These are phyloP conservation scores for Xylariaceae sp. DNA, from an alignment of 2,329 filamentous ascomycete genomes.

Conservation along the genomic window DNA sequence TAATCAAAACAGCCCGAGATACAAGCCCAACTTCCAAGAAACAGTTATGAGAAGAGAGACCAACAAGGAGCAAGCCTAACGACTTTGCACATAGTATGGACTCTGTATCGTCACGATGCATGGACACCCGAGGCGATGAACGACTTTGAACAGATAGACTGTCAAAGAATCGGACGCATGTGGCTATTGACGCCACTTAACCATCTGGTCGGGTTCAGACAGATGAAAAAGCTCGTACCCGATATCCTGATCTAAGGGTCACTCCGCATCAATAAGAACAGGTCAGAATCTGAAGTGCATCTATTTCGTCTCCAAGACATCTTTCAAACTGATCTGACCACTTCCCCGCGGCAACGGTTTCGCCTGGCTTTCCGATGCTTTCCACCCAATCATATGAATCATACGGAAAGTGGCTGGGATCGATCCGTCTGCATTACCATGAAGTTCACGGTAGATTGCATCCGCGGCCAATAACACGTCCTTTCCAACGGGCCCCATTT, in stretches of 20 bases:
- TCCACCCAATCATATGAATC: slow-evolving; percentile 99
- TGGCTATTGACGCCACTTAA: not conserved
- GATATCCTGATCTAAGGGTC: not conserved
- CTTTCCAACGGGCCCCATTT: slow-evolving; percentile 68
- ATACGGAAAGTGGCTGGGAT: slow-evolving; percentile 89
- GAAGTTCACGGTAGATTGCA: slow-evolving; percentile 80
- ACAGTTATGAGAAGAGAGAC: not conserved
- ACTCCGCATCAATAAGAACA: not conserved
- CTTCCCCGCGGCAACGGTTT: slow-evolving; percentile 78
- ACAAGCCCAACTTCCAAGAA: too few relatives aligned
- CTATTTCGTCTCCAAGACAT: slow-evolving; percentile 56
- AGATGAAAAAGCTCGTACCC: not conserved
- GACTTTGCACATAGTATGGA: not conserved
- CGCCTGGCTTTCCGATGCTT: slow-evolving; percentile 71
- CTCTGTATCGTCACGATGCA: not conserved
- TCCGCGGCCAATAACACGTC: slow-evolving; percentile 86
- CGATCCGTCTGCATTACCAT: slow-evolving; percentile 72
- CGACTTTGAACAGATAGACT: not conserved
- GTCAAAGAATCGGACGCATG: not conserved
- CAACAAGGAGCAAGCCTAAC: not conserved
- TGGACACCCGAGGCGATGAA: not conserved
- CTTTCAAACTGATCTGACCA: slow-evolving; percentile 82
- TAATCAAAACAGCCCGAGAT: too few relatives aligned
- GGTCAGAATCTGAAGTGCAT: not conserved
- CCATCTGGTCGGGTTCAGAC: not conserved